Evolutionary conservation across 2,329 filamentous ascomycete genomes (phyloP).

Genomic region (Gremmenia infestans): DNA sequence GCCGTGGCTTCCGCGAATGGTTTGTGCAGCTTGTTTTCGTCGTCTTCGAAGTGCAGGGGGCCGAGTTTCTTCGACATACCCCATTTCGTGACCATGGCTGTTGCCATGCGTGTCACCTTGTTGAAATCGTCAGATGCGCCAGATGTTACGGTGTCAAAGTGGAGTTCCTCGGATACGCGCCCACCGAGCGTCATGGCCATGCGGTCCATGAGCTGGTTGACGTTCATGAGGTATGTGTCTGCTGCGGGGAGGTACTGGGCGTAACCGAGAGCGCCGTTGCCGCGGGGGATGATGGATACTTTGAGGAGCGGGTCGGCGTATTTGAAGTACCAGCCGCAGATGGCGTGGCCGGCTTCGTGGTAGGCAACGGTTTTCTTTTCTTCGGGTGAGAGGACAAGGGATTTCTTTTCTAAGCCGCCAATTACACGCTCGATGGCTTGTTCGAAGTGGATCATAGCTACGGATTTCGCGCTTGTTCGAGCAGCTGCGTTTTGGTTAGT

Average conservation of each 20-base stretch:
- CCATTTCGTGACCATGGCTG: constrained; percentile 98
- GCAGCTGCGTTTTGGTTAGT: constrained; percentile 61
- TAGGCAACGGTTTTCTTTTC: constrained; percentile 97
- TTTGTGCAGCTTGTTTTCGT: constrained; percentile 80
- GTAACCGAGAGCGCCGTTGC: constrained; percentile 88
- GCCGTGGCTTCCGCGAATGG: constrained; percentile 95
- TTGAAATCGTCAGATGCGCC: constrained; percentile 97
- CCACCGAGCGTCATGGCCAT: constrained; percentile 99
- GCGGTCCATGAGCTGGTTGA: constrained; percentile 94
- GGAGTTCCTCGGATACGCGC: constrained; percentile 89
- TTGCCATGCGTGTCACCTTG: constrained; percentile 95
- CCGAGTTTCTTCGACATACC: constrained; percentile 96
- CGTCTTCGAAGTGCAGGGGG: constrained; percentile 83
- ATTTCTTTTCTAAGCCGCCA: constrained; percentile 95
- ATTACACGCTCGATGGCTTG: constrained; percentile 96
- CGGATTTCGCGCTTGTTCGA: constrained; percentile 70
- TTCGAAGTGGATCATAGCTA: constrained; percentile 90
- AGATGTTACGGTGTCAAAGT: constrained; percentile 94
- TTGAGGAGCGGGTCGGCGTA: constrained; percentile 96
- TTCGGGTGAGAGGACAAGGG: constrained; percentile 82
- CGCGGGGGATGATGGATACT: constrained; percentile 96
- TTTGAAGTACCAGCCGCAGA: constrained; percentile 97
- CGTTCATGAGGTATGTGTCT: constrained; percentile 93
- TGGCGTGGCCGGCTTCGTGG: constrained; percentile 96
- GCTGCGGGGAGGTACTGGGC: constrained; percentile 91